Evolutionary conservation across 2,329 filamentous ascomycete species (phyloP), one percentile per base, ranked within the genome.

Genomic region (Phialophora tarda): DNA sequence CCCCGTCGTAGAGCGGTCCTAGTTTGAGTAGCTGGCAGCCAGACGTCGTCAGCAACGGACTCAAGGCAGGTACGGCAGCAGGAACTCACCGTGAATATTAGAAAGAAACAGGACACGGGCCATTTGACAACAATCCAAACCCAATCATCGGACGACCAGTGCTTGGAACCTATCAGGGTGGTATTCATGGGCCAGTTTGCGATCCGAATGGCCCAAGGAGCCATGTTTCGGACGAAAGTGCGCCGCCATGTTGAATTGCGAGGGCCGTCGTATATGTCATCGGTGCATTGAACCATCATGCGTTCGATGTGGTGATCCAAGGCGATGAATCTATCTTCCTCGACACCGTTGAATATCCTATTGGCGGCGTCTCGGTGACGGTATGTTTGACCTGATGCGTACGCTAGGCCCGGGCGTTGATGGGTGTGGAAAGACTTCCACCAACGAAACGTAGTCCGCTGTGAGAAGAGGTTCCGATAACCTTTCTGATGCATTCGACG

Each of bases 181-280:
- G 61, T 56, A n/a, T 63, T 63, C 48, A 61, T 24, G n/a, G 62
- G 54, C 62, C 62, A 64, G 32, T 64, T 64, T 21, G 62, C 62
- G n/a, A 64, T 50, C 6, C 62, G 54, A 28, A 64, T 60, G 5
- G 54, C 30, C 38, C 34, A 48, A 7, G 62, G 62, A 14, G 54
- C 56, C 41, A 50, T 60, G 56, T 64, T 60, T 23, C 62, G 62
- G 17, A 64, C 26, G 30, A 64, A 64, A 8, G 62, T 64, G n/a
- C 62, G 56, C 30, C 62, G 41, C 62, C 62, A 64, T 10, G 62
- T 64, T 26, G 62, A 59, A n/a, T 57, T 59, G 6, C 26, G 12
- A 21, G 30, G 41, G 28, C 54, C 56, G 17, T 60, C 56, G 23
- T 60, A 64, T 21, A 64, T 60, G 3, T 64, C 62, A 14, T 64